phyloP scores from a whole-genome alignment of 176 grass and related monocot genomes.

The Guadua angustifolia region DNA sequence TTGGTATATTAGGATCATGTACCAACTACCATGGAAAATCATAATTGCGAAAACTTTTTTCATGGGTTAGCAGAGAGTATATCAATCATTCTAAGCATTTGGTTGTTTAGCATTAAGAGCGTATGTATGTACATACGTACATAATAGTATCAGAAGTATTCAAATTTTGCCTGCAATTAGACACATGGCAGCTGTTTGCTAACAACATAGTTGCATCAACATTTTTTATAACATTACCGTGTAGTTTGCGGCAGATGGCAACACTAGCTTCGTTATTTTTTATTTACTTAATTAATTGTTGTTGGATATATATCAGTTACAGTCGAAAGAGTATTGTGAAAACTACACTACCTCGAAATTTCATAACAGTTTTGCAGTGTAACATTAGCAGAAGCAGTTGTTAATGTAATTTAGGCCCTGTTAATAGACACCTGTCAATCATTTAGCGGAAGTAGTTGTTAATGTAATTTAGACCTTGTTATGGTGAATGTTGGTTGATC shows the following conservation, averaged over 20 bases:
- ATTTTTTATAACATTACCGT: background rate
- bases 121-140: background rate
- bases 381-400: too few species aligned
- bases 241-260: background rate
- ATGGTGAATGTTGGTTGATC: slow-evolving; percentile 30
- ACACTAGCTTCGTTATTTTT: background rate
- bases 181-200: background rate
- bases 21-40: background rate
- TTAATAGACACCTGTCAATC: background rate
- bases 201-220: background rate
- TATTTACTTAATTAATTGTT: background rate
- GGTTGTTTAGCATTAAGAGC: background rate
- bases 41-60: background rate
- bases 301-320: too few species aligned
- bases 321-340: background rate
- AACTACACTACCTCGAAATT: background rate
- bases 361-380: background rate
- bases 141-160: background rate
- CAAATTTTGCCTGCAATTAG: background rate
- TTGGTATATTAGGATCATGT: background rate
- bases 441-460: background rate
- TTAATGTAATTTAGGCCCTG: too few species aligned
- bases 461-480: background rate
- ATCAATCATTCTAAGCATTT: background rate
- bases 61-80: background rate